Conservation (phyloP, 805 yeast genomes). For the Metschnikowia corniflorae region DNA sequence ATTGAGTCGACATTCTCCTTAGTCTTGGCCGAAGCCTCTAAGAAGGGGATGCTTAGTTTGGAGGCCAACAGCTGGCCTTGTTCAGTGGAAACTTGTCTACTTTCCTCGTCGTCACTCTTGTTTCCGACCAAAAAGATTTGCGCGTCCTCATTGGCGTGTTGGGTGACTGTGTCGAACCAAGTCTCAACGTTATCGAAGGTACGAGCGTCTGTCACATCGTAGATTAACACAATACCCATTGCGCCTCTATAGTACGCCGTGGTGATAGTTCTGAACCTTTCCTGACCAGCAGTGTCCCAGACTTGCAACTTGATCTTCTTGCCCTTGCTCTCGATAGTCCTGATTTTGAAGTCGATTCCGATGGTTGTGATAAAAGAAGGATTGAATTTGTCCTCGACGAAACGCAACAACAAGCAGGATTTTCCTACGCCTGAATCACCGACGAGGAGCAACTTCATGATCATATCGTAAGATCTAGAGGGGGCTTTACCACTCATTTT, state of each 20-base stretch:
- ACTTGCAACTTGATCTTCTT: constrained; percentile 91
- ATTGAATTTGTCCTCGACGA: constrained; percentile 94
- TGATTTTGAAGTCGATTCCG: constrained; percentile 96
- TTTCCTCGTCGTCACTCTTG: constrained; percentile 86
- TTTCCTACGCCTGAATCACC: constrained; percentile 92
- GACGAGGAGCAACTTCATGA: constrained; percentile 86
- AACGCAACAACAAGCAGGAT: constrained; percentile 85
- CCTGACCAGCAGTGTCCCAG: constrained; percentile 99
- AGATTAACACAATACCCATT: constrained; percentile 79
- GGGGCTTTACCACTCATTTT: constrained; percentile 58
- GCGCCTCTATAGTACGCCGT: constrained; percentile 92
- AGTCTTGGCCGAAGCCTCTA: constrained; percentile 95
- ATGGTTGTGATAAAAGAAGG: constrained; percentile 96
- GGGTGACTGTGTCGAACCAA: constrained; percentile 95
- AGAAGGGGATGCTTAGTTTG: constrained; percentile 82
- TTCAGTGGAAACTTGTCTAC: constrained; percentile 82
- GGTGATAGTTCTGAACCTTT: constrained; percentile 89
- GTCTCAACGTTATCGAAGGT: constrained; percentile 89
- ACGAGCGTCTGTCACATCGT: constrained; percentile 84
- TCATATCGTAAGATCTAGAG: constrained; percentile 78
- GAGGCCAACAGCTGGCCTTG: constrained; percentile 89
- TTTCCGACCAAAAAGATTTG: constrained; percentile 93
- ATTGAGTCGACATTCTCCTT: constrained; percentile 89
- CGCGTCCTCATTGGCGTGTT: constrained; percentile 95
- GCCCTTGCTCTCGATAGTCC: constrained; percentile 92